These are phyloP conservation scores for Solanum hybrid DNA, from an alignment of 305 asterid genomes.

Conservation along the genomic window DNA sequence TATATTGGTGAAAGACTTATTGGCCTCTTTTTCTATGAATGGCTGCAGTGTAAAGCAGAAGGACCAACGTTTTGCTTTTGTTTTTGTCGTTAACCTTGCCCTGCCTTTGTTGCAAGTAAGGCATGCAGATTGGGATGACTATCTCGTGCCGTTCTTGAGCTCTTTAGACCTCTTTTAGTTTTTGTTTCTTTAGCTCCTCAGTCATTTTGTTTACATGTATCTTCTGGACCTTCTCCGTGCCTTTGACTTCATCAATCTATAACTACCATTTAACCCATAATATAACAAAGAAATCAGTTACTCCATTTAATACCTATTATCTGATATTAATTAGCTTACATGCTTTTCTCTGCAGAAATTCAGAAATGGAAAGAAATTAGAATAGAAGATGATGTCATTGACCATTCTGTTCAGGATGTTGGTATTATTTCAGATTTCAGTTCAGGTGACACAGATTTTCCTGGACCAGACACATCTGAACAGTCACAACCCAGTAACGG, in stretches of 20 bases:
- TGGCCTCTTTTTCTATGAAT: not conserved
- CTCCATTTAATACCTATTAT: not conserved
- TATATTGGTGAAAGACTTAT: not conserved
- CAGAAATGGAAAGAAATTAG: conserved; percentile 48
- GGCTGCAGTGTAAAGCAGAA: not conserved
- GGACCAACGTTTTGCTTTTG: not conserved
- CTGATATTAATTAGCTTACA: not conserved
- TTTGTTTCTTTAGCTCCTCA: not conserved
- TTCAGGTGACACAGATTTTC: conserved; percentile 11
- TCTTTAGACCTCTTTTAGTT: not conserved
- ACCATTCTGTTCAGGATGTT: conserved; percentile 22
- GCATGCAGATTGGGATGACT: not conserved
- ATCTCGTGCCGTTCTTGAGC: not conserved
- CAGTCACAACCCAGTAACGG: conserved; percentile 18
- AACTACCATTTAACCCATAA: not conserved
- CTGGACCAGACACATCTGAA: conserved; percentile 13
- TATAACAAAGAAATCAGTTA: not conserved
- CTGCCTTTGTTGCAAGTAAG: not conserved
- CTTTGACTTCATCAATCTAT: not conserved
- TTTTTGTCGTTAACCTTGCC: not conserved
- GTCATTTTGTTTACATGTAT: not conserved
- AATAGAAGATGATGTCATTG: conserved; percentile 24
- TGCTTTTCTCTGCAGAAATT: conserved; percentile 43
- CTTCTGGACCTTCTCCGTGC: not conserved
- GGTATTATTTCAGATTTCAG: conserved; percentile 10